These are phyloP conservation scores for Lyophyllum semitale DNA, from an alignment of 768 basidiomycete genomes.

Conservation along the genomic window DNA sequence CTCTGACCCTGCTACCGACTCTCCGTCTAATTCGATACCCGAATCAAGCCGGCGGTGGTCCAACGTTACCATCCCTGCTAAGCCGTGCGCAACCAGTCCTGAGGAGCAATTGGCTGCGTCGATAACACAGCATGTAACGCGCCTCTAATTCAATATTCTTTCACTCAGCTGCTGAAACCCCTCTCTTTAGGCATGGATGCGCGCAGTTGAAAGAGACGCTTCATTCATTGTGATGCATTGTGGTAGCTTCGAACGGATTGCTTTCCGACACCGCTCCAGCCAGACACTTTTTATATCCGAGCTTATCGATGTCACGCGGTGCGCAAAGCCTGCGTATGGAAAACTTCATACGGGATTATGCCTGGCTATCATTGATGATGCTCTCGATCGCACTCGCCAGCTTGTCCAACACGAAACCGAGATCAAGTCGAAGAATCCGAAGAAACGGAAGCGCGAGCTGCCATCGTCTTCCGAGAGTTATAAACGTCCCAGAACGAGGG, in stretches of 20 bases:
- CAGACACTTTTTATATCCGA: conserved; percentile 9
- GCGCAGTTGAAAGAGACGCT: conserved; percentile 7
- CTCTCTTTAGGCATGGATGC: conserved; percentile 6
- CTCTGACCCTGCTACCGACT: neutral
- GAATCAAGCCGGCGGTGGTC: neutral
- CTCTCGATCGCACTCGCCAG: neutral
- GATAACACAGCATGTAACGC: conserved; percentile 4
- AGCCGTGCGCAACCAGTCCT: neutral
- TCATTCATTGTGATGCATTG: conserved; percentile 5
- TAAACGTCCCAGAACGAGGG: neutral
- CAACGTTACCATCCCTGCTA: neutral
- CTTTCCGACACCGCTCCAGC: conserved; percentile 4
- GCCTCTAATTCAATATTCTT: neutral
- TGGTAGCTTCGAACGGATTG: neutral
- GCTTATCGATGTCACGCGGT: neutral
- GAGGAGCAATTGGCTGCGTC: neutral
- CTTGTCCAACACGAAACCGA: neutral
- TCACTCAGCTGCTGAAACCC: neutral
- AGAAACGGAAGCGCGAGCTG: neutral
- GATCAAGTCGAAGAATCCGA: neutral
- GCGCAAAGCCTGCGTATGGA: neutral
- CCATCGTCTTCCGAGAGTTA: neutral
- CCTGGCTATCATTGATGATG: neutral
- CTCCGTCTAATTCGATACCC: too few species aligned
- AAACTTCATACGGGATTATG: conserved; percentile 2